These are phyloP conservation scores for Cryptococcus sp. DNA, from an alignment of 1,284 basidiomycete genomes.

Conservation along the genomic window DNA sequence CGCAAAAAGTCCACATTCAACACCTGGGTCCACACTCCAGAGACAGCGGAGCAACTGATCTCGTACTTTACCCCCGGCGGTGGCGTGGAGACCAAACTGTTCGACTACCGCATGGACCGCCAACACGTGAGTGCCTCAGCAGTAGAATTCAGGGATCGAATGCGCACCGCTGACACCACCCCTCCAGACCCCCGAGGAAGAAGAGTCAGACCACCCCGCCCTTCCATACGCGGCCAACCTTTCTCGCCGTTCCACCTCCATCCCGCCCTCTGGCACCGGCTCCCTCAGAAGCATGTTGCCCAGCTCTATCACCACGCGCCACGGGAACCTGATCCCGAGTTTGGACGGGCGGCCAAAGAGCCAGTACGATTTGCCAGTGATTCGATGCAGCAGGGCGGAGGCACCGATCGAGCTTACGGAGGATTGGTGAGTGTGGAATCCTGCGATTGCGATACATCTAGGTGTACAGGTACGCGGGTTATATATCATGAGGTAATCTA, in stretches of 20 bases:
- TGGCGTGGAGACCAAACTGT: slow-evolving; percentile 10
- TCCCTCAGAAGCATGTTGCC: not conserved
- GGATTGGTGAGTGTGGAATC: not conserved
- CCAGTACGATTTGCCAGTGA: not conserved
- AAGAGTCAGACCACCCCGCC: too few relatives aligned
- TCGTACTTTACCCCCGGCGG: slow-evolving; percentile 12
- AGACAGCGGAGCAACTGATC: not conserved
- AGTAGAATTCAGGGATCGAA: too few relatives aligned
- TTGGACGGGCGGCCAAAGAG: not conserved
- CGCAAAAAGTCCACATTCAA: not conserved
- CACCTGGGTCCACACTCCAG: not conserved
- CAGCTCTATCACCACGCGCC: not conserved
- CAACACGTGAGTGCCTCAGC: not conserved
- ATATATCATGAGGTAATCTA: too few relatives aligned
- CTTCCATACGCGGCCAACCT: too few relatives aligned
- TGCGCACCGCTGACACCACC: too few relatives aligned
- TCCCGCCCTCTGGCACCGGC: not conserved
- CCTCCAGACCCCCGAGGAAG: too few relatives aligned
- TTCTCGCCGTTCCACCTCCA: not conserved
- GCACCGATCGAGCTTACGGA: not conserved
- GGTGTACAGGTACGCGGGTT: too few relatives aligned
- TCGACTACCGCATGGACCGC: slow-evolving; percentile 3
- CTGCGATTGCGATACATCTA: too few relatives aligned
- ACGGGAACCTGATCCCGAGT: not conserved
- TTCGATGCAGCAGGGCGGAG: not conserved